These are phyloP conservation scores for Coccomyxa sp. DNA, from an alignment of 139 green algal genomes.

Conservation along the genomic window DNA sequence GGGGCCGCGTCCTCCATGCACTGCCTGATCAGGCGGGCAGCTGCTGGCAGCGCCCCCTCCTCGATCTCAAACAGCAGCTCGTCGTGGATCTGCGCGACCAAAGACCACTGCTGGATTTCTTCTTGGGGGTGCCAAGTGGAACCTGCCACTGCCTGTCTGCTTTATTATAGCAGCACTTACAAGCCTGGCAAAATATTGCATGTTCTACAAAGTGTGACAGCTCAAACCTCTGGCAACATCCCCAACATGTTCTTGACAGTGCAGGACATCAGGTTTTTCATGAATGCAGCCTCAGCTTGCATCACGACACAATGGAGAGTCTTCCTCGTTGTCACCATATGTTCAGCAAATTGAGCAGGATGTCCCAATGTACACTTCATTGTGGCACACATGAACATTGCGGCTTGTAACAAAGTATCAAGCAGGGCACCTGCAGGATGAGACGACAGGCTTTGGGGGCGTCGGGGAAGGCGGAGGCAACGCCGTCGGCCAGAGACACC, in stretches of 20 bases:
- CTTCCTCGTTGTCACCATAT: neutral
- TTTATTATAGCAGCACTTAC: too few relatives aligned
- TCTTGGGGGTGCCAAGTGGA: neutral
- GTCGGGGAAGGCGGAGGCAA: neutral
- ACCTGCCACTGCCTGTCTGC: too few relatives aligned
- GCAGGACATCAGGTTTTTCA: neutral
- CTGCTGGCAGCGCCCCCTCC: slow-evolving; percentile 17
- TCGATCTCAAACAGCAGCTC: slow-evolving; percentile 82
- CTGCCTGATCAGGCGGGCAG: slow-evolving; percentile 33
- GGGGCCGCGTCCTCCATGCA: slow-evolving; percentile 53
- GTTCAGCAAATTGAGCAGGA: too few relatives aligned
- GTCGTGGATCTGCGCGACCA: slow-evolving; percentile 73
- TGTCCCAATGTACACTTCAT: neutral
- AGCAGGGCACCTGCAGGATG: slow-evolving; percentile 25
- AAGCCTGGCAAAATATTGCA: too few relatives aligned
- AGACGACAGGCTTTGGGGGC: slow-evolving; percentile 15
- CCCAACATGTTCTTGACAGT: too few relatives aligned
- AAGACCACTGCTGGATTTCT: neutral
- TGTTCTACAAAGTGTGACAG: too few relatives aligned
- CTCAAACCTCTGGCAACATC: too few relatives aligned
- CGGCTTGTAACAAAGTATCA: neutral
- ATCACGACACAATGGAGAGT: neutral
- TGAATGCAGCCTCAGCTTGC: neutral
- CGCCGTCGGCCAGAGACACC: slow-evolving; percentile 26
- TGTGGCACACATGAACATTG: neutral